Evolutionary conservation across 129 eudicot genomes (phyloP).

Genomic region (Ambrosia artemisiifolia): DNA sequence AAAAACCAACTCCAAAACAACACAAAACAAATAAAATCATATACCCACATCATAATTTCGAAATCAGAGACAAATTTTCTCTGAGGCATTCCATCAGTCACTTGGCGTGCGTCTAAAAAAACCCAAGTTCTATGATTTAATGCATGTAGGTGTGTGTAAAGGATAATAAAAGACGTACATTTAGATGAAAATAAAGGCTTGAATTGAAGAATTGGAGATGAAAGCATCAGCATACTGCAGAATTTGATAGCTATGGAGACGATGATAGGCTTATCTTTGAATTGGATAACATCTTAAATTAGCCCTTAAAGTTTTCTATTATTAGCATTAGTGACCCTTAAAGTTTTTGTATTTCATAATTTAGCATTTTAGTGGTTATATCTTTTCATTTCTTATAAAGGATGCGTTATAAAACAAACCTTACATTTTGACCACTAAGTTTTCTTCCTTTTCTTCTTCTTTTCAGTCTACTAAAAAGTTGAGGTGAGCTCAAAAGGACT

Average conservation of each 20-base stretch:
- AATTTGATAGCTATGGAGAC: constrained; percentile 10
- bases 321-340: constrained; percentile 2
- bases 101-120: constrained; percentile 17
- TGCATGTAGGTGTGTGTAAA: neutral
- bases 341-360: neutral
- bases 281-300: neutral
- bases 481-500: too few species aligned
- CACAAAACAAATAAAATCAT: neutral
- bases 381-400: neutral
- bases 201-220: constrained; percentile 40
- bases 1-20: neutral
- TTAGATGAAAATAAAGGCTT: constrained; percentile 37
- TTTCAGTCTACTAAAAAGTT: too few species aligned
- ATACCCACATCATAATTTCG: neutral
- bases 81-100: constrained; percentile 19
- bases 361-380: neutral
- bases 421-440: neutral
- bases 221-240: constrained; percentile 52
- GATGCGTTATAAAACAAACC: neutral
- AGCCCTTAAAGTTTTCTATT: constrained; percentile 11
- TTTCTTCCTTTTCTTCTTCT: too few species aligned
- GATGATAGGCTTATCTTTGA: constrained; percentile 29
- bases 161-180: constrained; percentile 25
- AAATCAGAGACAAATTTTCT: constrained; percentile 3
- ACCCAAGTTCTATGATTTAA: neutral